A percentile compares a stretch with the other conserved stretches of the same genome.
Conservation (phyloP, 2,329 filamentous ascomycete species). For the Xylariomycetidae sp. region DNA sequence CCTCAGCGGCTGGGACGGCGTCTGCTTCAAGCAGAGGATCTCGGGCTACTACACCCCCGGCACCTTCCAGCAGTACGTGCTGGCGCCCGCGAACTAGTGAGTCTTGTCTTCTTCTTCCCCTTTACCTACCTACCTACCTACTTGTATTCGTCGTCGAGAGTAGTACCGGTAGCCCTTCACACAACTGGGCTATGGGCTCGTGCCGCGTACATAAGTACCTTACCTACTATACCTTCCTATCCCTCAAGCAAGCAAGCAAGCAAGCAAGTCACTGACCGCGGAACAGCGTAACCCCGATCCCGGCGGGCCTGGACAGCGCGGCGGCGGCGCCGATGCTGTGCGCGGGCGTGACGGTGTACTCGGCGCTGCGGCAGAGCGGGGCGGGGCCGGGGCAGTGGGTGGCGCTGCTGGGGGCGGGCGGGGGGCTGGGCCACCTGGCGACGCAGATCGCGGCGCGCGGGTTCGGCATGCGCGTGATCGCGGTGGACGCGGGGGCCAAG, state of each 20-base stretch:
- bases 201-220: too few relatives aligned
- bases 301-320: slow-evolving; percentile 7
- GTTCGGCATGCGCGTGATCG: slow-evolving; percentile 13
- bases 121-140: too few relatives aligned
- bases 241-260: too few relatives aligned
- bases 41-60: slow-evolving; percentile 13
- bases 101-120: neutral
- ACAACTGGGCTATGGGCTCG: too few relatives aligned
- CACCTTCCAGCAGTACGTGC: slow-evolving; percentile 13
- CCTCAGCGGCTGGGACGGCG: slow-evolving; percentile 8
- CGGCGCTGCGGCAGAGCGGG: slow-evolving; percentile 9
- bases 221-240: too few relatives aligned
- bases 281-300: slow-evolving; percentile 15
- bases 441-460: slow-evolving; percentile 7
- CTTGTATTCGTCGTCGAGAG: too few relatives aligned
- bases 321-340: slow-evolving; percentile 14
- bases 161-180: too few relatives aligned
- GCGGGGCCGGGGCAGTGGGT: slow-evolving; percentile 11
- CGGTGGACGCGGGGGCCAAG: slow-evolving; percentile 12
- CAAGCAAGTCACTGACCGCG: neutral
- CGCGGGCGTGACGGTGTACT: slow-evolving; percentile 13
- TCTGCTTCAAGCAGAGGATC: slow-evolving; percentile 11
- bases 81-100: slow-evolving; percentile 13
- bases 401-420: slow-evolving; percentile 12
- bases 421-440: slow-evolving; percentile 11